Conservation (phyloP, 2,329 filamentous ascomycete species). For the Aspergillus pseudoglaucus region DNA sequence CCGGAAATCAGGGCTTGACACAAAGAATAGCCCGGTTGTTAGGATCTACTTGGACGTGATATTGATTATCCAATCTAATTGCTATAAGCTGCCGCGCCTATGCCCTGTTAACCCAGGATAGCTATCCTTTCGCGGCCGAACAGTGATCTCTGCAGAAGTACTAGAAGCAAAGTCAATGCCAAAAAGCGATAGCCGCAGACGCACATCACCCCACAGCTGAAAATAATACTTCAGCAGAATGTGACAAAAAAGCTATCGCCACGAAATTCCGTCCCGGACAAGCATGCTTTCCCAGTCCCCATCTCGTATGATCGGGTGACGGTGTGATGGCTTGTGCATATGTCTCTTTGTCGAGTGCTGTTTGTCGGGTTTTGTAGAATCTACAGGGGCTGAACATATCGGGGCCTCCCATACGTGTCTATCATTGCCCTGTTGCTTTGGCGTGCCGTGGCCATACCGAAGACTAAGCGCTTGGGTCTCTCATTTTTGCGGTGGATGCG, state of each 20-base stretch:
- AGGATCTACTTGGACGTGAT: too few relatives aligned
- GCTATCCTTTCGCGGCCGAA: neutral
- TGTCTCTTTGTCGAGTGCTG: slow-evolving; percentile 1
- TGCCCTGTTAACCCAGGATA: too few relatives aligned
- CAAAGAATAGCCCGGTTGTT: too few relatives aligned
- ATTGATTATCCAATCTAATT: too few relatives aligned
- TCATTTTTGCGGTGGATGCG: too few relatives aligned
- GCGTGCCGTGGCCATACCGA: too few relatives aligned
- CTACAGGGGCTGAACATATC: slow-evolving; percentile 8
- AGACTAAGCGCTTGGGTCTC: slow-evolving; percentile 3
- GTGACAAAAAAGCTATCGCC: slow-evolving; percentile 43
- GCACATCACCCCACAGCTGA: slow-evolving; percentile 16
- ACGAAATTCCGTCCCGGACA: slow-evolving; percentile 51
- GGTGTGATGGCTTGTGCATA: slow-evolving; percentile 13
- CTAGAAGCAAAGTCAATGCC: neutral
- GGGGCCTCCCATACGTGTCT: too few relatives aligned
- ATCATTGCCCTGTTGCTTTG: too few relatives aligned
- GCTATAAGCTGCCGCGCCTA: too few relatives aligned
- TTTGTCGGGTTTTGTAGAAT: slow-evolving; percentile 4
- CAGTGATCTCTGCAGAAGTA: neutral
- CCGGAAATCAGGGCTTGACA: too few relatives aligned
- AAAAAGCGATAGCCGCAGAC: neutral
- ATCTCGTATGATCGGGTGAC: slow-evolving; percentile 13
- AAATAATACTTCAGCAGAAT: slow-evolving; percentile 47
- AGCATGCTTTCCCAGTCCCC: slow-evolving; percentile 24